Evolutionary conservation across 805 yeast species (phyloP), one percentile per base, ranked within the genome.

Genomic region (Saturnispora kantuleensis): DNA sequence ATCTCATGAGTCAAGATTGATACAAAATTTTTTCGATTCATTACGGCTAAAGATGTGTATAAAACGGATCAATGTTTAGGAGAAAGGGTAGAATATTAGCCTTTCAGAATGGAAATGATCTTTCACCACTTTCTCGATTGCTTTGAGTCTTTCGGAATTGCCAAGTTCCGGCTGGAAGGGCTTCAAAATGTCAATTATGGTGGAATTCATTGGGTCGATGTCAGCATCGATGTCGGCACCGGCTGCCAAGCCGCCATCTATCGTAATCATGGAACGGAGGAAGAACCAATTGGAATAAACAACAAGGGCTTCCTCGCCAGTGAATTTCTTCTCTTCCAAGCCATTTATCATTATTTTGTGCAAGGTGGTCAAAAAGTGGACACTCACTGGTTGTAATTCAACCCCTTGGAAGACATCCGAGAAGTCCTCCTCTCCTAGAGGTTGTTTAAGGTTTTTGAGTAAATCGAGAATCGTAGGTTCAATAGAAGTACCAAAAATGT

Each of bases 321-420:
- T 21, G 13, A 17, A 13, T 10, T 29, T 38, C 10, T 21, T 31
- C 10, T 31, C 29, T 13, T 9, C 15, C 11, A 33, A 30, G 11
- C 33, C 11, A 6, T 42, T 31, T 11, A 12, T 42, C 7, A 42
- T 31, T 7, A 10, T 15, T 3, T 21, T 12, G 11, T 15, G 18
- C 10, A 42, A 8, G 15, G 26, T 31, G 10, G 33, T n/a, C 2
- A 42, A 35, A 31, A 42, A 42, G 3, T 17, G 26, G 16, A 37
- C 41, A 15, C 37, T 28, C 12, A 36, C 33, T 10, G 21, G 15
- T 16, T 10, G 10, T 13, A 31, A 15, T 26, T 28, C 10, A 11
- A n/a, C 6, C 16, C 8, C 9, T 9, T 36, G 31, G 34, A 54
- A 62, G n/a, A 58, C 53, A 46, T 60, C 61, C 1, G 62, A 51